A percentile compares a stretch with the other conserved stretches of the same genome.
phyloP scores from a whole-genome alignment of 2,329 filamentous ascomycete species.

The Colletotrichum liaoningense region DNA sequence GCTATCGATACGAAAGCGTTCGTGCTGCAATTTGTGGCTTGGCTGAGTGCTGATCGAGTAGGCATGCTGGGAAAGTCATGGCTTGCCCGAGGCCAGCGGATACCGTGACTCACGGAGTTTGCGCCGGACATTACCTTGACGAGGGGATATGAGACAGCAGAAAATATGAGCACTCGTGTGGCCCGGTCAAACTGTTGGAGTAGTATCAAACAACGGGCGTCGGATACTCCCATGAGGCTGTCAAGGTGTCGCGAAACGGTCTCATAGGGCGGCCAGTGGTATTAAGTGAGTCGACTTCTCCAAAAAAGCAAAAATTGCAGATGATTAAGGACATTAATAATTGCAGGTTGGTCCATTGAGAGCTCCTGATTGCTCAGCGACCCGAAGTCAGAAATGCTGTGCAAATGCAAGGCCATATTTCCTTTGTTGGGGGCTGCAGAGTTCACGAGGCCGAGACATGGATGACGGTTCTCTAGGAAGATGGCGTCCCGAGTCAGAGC shows the following conservation, averaged over 20 bases:
- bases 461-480: not conserved
- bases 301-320: slow-evolving; percentile 4
- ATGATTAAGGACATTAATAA: not conserved
- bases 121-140: slow-evolving; percentile 4
- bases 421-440: slow-evolving; percentile 2
- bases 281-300: slow-evolving; percentile 1
- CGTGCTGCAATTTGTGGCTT: slow-evolving; percentile 31
- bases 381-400: not conserved
- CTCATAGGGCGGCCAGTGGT: slow-evolving; percentile 26
- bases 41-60: slow-evolving; percentile 35
- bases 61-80: slow-evolving; percentile 1
- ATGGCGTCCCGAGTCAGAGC: slow-evolving; percentile 29
- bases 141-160: not conserved
- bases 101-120: not conserved
- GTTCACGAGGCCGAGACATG: not conserved
- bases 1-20: not conserved
- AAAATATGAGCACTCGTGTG: not conserved
- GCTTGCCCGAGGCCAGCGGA: slow-evolving; percentile 18
- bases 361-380: slow-evolving; percentile 2
- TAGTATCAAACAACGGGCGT: not conserved
- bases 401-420: slow-evolving; percentile 1
- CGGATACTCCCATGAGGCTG: not conserved
- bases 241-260: not conserved
- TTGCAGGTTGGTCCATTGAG: slow-evolving; percentile 1
- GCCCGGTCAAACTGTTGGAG: not conserved